Evolutionary conservation across 768 basidiomycete species (phyloP), one percentile per base, ranked within the genome.

Genomic region (Hydnum rufescens): DNA sequence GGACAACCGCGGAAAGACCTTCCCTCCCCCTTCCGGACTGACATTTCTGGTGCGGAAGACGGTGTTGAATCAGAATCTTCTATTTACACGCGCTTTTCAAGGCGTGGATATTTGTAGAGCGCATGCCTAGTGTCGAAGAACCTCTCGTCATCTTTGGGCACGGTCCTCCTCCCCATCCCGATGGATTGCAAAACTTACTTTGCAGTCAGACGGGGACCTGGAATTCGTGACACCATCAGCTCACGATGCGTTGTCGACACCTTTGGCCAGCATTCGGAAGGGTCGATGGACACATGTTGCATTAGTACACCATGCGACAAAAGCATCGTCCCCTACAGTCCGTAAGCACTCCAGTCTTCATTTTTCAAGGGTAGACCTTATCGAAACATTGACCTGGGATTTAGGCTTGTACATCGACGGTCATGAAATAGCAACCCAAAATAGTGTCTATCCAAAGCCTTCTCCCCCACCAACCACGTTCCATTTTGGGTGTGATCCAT

Each of bases 271-370:
- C 34, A 60, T 85, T 8, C 64, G 69, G 30, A 74, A 71, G 52
- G 67, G 68, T 4, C 72, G 78, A 5, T 88, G 86, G 85, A 76
- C 77, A 0, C 85, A 89, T 59, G 56, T 88, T 6, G 60, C 73
- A 0, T 64, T 88, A 18, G 75, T 82, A 4, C 74, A 82, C 5
- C n/a, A 36, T 44, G 36, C 34, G 3, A 23, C 5, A 50, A 18
- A 31, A n/a, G 47, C 25, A 5, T 32, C 44, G 57, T 56, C 25
- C 51, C 22, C 25, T 42, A 30, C 19, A 83, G 26, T 47, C 8
- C 26, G 44, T 47, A 47, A 28, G 44, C 26, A 8, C 6, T 13
- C 8, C 13, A 6, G 8, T 8, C 8, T 8, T 47, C 8, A 8
- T 47, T 8, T 25, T 47, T 8, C 6, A 13, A 47, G 8, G 6